Evolutionary conservation across 2,329 filamentous ascomycete species (phyloP), one percentile per base, ranked within the genome.

Genomic region (Paecilomyces variotii): DNA sequence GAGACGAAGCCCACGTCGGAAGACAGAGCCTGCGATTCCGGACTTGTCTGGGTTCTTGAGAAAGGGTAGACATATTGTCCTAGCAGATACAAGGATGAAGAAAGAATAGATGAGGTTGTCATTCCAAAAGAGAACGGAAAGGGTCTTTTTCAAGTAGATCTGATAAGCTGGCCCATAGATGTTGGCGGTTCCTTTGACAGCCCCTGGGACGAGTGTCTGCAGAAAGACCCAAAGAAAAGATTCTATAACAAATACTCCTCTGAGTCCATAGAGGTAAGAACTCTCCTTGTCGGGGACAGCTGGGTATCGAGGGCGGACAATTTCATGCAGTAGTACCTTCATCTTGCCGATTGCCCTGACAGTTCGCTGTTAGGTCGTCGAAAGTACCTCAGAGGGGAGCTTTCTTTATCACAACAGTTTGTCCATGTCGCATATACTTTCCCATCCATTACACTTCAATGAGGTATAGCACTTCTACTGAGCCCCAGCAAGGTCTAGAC

Each of bases 81-180:
- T 74, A 5, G 75, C 77, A 2, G 76, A 79, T 24, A 81, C 67
- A 26, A 79, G 68, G 60, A 81, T 74, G 64, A 80, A 72, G 67
- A 73, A 75, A 25, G 74, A 75, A 65, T 76, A 76, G 56, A 80
- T 74, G 59, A 80, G 67, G 32, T 72, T 71, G 34, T 75, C 69
- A 60, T 80, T 79, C 75, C 76, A 79, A 59, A 79, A 72, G 3
- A 80, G 65, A 12, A 79, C 73, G 0, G 74, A 76, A 49, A 80
- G 68, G 1, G 75, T 71, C 58, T 79, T 77, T 54, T 78, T 74
- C 30, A 80, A 63, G 28, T 78, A 64, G 14, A 68, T 63, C 63
- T 79, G 75, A 58, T 76, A 77, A 11, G 64, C 56, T 2, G 74
- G 72, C 0, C 76, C 75, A n/a, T 68, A 55, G 9, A 67, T 61